Percentiles rank a stretch among this genome's conserved stretches.
Conservation (phyloP, 495 filamentous ascomycete genomes). For the Annulohypoxylon maeteangense region DNA sequence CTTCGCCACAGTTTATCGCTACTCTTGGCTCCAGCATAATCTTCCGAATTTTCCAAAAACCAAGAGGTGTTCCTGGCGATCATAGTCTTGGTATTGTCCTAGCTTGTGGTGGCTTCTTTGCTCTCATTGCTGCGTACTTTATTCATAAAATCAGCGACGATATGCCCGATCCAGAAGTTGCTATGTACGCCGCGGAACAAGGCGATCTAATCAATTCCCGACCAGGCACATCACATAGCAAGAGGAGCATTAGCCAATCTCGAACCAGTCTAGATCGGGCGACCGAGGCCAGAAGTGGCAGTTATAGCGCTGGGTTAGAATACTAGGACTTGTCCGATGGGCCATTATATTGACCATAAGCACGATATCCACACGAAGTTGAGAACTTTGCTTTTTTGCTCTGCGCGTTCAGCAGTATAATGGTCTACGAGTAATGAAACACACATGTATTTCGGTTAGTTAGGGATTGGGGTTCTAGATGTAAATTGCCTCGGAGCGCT, state of each 20-base stretch:
- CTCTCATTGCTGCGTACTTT: conserved; percentile 78
- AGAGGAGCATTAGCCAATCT: conserved; percentile 46
- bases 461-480: conserved; percentile 1
- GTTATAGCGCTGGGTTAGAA: conserved; percentile 57
- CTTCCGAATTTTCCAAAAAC: conserved; percentile 84
- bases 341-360: not conserved
- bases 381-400: not conserved
- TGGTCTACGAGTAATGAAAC: not conserved
- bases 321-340: conserved; percentile 47
- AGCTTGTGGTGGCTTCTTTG: conserved; percentile 80
- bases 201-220: conserved; percentile 47
- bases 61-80: conserved; percentile 81
- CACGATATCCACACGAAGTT: conserved; percentile 3
- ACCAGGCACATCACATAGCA: conserved; percentile 47
- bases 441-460: not conserved
- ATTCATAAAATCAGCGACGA: conserved; percentile 62
- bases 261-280: conserved; percentile 57
- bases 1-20: conserved; percentile 87
- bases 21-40: conserved; percentile 83
- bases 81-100: conserved; percentile 87
- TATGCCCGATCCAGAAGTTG: conserved; percentile 48
- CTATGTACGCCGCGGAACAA: conserved; percentile 53
- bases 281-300: conserved; percentile 57
- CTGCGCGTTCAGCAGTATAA: not conserved
- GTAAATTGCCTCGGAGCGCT: conserved; percentile 10